phyloP scores from a whole-genome alignment of 1,284 basidiomycete species.

The Heterobasidion irregulare region DNA sequence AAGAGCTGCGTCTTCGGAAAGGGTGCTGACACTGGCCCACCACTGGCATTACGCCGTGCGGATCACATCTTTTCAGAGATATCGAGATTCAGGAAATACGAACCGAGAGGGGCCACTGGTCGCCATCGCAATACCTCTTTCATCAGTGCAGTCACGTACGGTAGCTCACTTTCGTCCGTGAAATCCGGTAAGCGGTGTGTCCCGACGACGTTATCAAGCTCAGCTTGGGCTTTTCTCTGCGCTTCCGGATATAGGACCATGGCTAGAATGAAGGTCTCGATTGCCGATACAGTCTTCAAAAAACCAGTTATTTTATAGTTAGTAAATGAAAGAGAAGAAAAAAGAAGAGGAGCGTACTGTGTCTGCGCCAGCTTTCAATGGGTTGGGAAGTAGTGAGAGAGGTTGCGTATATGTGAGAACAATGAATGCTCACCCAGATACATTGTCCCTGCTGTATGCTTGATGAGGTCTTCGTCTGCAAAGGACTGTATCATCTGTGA shows the following conservation, averaged over 20 bases:
- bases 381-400: background rate
- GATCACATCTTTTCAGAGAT: background rate
- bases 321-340: background rate
- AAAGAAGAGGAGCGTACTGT: background rate
- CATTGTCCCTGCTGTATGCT: background rate
- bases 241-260: slow-evolving; percentile 17
- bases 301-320: background rate
- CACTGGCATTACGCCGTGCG: background rate
- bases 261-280: slow-evolving; percentile 15
- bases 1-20: too few relatives aligned
- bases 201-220: slow-evolving; percentile 14
- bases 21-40: too few relatives aligned
- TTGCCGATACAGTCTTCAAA: slow-evolving; percentile 12
- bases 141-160: slow-evolving; percentile 14
- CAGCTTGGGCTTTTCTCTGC: slow-evolving; percentile 18
- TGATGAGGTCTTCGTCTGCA: background rate
- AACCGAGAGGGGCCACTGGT: slow-evolving; percentile 9
- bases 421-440: slow-evolving; percentile 6
- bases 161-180: slow-evolving; percentile 7
- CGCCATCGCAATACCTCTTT: slow-evolving; percentile 15
- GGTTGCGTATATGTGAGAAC: background rate
- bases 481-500: background rate
- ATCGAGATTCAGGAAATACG: background rate
- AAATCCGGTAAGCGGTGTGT: slow-evolving; percentile 12
- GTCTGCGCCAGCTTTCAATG: background rate